These are phyloP conservation scores for Ophiosphaerella korrae DNA, from an alignment of 2,329 filamentous ascomycete genomes.

Conservation along the genomic window DNA sequence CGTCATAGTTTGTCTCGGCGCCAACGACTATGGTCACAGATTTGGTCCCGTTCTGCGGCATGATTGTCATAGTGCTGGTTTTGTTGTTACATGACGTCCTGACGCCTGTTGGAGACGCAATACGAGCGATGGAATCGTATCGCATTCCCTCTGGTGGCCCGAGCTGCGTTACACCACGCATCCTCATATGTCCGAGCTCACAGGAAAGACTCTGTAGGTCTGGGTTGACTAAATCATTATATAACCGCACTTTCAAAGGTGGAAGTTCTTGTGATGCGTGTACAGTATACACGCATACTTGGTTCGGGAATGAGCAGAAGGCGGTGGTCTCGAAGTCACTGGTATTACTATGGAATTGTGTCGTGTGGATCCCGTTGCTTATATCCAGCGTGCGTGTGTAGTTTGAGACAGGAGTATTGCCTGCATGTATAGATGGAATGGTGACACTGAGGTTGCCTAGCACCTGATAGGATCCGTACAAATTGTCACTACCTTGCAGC, in stretches of 20 bases:
- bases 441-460: slow-evolving; percentile 54
- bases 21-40: slow-evolving; percentile 51
- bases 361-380: slow-evolving; percentile 49
- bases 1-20: slow-evolving; percentile 57
- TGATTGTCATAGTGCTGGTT: slow-evolving; percentile 10
- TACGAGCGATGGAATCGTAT: slow-evolving; percentile 48
- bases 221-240: slow-evolving; percentile 48
- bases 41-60: slow-evolving; percentile 14
- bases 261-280: slow-evolving; percentile 47
- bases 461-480: slow-evolving; percentile 56
- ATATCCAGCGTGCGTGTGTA: slow-evolving; percentile 55
- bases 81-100: slow-evolving; percentile 13
- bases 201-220: slow-evolving; percentile 42
- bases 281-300: slow-evolving; percentile 49
- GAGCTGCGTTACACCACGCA: slow-evolving; percentile 44
- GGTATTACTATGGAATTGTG: slow-evolving; percentile 34
- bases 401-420: slow-evolving; percentile 9
- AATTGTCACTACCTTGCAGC: slow-evolving; percentile 46
- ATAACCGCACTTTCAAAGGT: slow-evolving; percentile 47
- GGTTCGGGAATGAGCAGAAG: slow-evolving; percentile 54
- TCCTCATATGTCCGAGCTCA: slow-evolving; percentile 34
- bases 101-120: slow-evolving; percentile 25
- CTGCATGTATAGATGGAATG: slow-evolving; percentile 34
- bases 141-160: slow-evolving; percentile 52
- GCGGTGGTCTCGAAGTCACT: slow-evolving; percentile 42